phyloP scores from a whole-genome alignment of 176 grass and related monocot genomes.

The Sorghum bicolor region DNA sequence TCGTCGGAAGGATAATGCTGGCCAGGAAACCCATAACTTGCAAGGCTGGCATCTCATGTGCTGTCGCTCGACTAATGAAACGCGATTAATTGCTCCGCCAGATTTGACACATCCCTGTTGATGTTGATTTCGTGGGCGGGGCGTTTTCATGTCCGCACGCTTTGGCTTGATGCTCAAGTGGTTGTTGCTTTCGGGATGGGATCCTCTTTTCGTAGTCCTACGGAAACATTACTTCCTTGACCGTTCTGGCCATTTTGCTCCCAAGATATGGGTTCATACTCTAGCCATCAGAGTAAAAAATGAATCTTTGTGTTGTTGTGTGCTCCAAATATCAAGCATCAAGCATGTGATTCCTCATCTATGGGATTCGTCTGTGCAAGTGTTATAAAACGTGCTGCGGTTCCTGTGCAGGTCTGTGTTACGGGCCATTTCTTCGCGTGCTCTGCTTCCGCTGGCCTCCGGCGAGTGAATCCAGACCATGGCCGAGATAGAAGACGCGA shows the following conservation, averaged over 20 bases:
- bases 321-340: background rate
- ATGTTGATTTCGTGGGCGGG: background rate
- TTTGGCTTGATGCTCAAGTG: background rate
- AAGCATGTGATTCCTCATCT: background rate
- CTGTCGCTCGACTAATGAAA: background rate
- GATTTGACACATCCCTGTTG: background rate
- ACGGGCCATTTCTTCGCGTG: background rate
- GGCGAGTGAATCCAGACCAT: background rate
- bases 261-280: background rate
- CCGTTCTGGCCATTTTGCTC: background rate
- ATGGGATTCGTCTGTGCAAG: background rate
- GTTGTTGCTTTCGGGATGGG: slow-evolving; percentile 7
- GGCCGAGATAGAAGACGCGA: background rate
- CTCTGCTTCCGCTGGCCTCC: background rate
- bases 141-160: slow-evolving; percentile 2
- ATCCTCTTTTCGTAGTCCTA: background rate
- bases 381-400: background rate
- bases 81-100: slow-evolving; percentile 4
- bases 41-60: slow-evolving; percentile 27
- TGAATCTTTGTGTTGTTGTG: background rate
- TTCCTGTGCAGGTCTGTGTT: slow-evolving; percentile 22
- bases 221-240: slow-evolving; percentile 10
- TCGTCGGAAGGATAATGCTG: slow-evolving; percentile 18
- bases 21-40: slow-evolving; percentile 13
- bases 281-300: background rate